Conservation (phyloP, 2,329 filamentous ascomycete genomes). For the Xylariaceae sp. region DNA sequence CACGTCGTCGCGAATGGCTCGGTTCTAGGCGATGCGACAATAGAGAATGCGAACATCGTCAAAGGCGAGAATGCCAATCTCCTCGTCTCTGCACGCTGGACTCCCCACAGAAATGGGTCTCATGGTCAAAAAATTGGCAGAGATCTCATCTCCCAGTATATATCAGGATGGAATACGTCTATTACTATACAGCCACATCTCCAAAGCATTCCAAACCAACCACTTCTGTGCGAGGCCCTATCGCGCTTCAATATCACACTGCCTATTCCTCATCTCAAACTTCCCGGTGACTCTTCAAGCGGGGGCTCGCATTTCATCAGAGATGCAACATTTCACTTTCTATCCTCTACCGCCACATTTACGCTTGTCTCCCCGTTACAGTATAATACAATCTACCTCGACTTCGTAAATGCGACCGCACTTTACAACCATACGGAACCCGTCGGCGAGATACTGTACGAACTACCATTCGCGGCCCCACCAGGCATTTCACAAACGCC, state of each 20-base stretch:
- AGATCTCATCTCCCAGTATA: conserved; percentile 77
- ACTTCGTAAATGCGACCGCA: conserved; percentile 78
- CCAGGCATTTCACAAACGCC: conserved; percentile 73
- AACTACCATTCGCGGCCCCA: conserved; percentile 70
- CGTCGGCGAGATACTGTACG: conserved; percentile 74
- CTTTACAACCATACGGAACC: conserved; percentile 78
- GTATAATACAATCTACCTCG: conserved; percentile 72
- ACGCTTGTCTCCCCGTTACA: conserved; percentile 75
- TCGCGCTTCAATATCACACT: conserved; percentile 70
- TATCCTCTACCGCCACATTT: conserved; percentile 84
- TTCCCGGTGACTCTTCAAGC: conserved; percentile 50
- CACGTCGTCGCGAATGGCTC: conserved; percentile 72
- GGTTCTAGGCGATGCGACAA: conserved; percentile 71
- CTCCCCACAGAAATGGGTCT: conserved; percentile 65
- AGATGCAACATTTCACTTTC: conserved; percentile 80
- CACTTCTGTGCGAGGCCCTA: conserved; percentile 68
- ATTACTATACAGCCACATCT: conserved; percentile 71
- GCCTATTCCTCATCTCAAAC: conserved; percentile 63
- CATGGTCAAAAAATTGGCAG: conserved; percentile 61
- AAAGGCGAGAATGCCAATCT: conserved; percentile 72
- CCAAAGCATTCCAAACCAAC: conserved; percentile 70
- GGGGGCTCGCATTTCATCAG: conserved; percentile 69
- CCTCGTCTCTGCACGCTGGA: conserved; percentile 68
- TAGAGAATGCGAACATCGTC: conserved; percentile 59
- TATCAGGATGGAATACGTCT: conserved; percentile 84